A percentile compares a stretch with the other conserved stretches of the same genome.
These are phyloP conservation scores for Entomortierella parvispora DNA, from an alignment of 192 early-diverging fungal species.

Conservation along the genomic window DNA sequence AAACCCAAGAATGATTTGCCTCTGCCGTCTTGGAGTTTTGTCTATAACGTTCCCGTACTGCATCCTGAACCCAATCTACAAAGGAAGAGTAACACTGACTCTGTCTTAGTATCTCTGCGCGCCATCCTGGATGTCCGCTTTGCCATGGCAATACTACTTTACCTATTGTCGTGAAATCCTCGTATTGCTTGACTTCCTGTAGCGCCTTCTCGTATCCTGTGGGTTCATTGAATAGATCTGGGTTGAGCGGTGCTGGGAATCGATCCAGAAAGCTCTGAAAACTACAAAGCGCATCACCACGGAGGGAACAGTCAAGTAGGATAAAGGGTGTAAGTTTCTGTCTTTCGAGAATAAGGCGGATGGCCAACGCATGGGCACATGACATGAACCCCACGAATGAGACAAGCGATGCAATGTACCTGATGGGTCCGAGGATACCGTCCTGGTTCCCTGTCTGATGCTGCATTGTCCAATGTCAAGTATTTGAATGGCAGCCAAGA, in stretches of 20 bases:
- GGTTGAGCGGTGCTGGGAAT: slow-evolving; percentile 44
- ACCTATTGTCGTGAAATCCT: slow-evolving; percentile 78
- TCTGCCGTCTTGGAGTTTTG: slow-evolving; percentile 52
- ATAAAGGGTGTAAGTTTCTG: no score
- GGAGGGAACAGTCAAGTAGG: no score
- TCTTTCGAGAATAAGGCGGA: no score
- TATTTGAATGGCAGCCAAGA: no score
- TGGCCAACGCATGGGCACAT: no score
- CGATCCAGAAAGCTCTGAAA: slow-evolving; percentile 51
- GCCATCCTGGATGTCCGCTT: background rate
- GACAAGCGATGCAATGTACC: slow-evolving; percentile 6
- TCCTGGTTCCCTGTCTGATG: slow-evolving; percentile 20
- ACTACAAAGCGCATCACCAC: background rate
- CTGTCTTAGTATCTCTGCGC: background rate
- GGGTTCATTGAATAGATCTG: slow-evolving; percentile 48
- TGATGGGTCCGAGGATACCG: slow-evolving; percentile 33
- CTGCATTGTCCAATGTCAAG: slow-evolving; percentile 6
- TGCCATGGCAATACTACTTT: no score
- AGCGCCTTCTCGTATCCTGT: slow-evolving; percentile 60
- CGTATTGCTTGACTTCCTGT: slow-evolving; percentile 65
- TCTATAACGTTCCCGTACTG: slow-evolving; percentile 67
- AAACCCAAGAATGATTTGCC: slow-evolving; percentile 60
- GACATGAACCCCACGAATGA: no score
- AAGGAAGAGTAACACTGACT: background rate
- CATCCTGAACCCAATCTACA: slow-evolving; percentile 76